Evolutionary conservation across 306 rosid genomes (phyloP), one percentile per base, ranked within the genome.

Genomic region (Sicyos baderoa): DNA sequence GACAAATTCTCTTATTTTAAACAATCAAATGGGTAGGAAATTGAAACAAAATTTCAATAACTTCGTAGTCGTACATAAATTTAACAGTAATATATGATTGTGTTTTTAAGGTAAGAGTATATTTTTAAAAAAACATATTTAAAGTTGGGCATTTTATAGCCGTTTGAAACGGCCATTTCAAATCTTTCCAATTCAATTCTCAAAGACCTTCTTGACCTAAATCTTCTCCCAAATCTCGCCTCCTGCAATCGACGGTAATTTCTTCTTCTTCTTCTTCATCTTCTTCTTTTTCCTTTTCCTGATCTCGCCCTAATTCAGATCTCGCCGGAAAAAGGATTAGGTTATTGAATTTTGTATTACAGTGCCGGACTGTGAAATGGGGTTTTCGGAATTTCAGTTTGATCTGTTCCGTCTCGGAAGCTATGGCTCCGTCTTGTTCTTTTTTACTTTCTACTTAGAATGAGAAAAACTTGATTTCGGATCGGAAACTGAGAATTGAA

Each of bases 151-250:
- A 29, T 29, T 29, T 27, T 71, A 70, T 83, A 83, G 96, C 91
- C 91, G 91, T 89, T 86, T 69, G 73, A 70, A 67, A 67, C 22
- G 8, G 48, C 63, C 78, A 84, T 84, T 89, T 86, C 87, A 79
- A 88, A 88, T 54, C 77, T 29, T 73, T 66, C 21, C 72, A 75
- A 35, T 66, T 70, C 70, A 45, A 22, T 65, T 65, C 54, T 60
- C 23, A 29, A 29, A 70, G 57, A 70, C 67, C 56, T 75, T 56
- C 89, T 47, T n/a, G n/a, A n/a, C 78, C 95, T 4, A 86, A 85
- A 66, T 86, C 87, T 13, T 82, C 88, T 5, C 70, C 85, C 56
- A 91, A 88, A 76, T 84, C 87, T 6, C 92, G 93, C 25, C 53
- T 91, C 11, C 35, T 73, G 74, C 72, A 83, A 91, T 32, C 96